phyloP scores from a whole-genome alignment of 768 basidiomycete genomes.

The Kwoniella botswanensis region DNA sequence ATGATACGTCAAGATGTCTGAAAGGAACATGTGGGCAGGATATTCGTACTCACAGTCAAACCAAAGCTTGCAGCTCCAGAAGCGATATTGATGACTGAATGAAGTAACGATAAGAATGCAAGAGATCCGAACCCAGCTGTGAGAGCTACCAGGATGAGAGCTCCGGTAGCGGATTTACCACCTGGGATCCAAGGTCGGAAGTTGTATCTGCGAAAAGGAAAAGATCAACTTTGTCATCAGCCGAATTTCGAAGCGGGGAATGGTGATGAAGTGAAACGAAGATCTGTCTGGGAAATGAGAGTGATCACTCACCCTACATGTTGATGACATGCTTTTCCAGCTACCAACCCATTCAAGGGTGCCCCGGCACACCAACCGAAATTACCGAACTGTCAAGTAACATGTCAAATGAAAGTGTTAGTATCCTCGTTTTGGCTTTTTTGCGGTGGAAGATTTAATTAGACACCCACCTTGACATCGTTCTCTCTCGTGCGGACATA shows the following conservation, averaged over 20 bases:
- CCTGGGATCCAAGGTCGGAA: constrained; percentile 39
- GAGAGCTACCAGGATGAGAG: constrained; percentile 51
- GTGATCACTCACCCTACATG: constrained; percentile 43
- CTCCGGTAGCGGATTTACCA: constrained; percentile 37
- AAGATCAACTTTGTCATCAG: constrained; percentile 4
- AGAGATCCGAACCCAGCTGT: constrained; percentile 48
- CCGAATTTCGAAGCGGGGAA: too few relatives aligned
- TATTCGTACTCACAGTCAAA: constrained; percentile 44
- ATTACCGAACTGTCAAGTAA: constrained; percentile 39
- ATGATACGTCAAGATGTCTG: too few relatives aligned
- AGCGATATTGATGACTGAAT: constrained; percentile 26
- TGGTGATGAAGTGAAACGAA: too few relatives aligned
- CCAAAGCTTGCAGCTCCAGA: constrained; percentile 34
- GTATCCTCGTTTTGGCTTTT: neutral
- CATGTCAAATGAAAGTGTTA: too few relatives aligned
- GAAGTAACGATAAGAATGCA: constrained; percentile 40
- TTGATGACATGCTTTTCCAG: constrained; percentile 15
- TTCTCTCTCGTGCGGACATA: constrained; percentile 42
- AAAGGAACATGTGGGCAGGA: too few relatives aligned
- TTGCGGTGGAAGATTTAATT: neutral
- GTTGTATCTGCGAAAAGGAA: constrained; percentile 26
- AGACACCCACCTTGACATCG: constrained; percentile 31
- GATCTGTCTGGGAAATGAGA: neutral
- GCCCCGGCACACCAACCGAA: constrained; percentile 46
- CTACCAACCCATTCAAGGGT: constrained; percentile 6